A percentile compares a stretch with the other conserved stretches of the same genome.
phyloP scores from a whole-genome alignment of 768 basidiomycete species.

The Ramaria sp. region DNA sequence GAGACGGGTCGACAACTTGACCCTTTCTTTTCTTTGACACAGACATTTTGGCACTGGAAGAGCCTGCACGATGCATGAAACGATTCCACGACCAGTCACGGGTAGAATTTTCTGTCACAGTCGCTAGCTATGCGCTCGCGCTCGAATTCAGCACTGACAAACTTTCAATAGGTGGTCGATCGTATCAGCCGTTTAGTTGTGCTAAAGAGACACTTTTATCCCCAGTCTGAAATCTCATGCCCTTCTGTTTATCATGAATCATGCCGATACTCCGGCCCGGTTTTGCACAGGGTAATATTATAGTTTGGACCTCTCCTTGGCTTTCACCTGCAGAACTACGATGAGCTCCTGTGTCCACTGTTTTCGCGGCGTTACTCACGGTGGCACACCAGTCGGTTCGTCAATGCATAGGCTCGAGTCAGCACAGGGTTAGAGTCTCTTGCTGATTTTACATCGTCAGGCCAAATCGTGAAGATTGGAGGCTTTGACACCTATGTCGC shows the following conservation, averaged over 20 bases:
- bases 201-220: too few relatives aligned
- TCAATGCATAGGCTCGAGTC: not conserved
- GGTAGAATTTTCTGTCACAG: not conserved
- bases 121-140: too few relatives aligned
- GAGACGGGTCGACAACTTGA: not conserved
- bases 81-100: not conserved
- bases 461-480: constrained; percentile 34
- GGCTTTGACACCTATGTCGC: constrained; percentile 44
- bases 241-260: too few relatives aligned
- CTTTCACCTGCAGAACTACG: not conserved
- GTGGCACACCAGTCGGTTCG: constrained; percentile 26
- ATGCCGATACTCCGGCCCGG: too few relatives aligned
- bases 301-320: too few relatives aligned
- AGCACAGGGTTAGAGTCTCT: not conserved
- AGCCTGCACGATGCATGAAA: not conserved
- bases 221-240: too few relatives aligned
- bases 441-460: constrained; percentile 20
- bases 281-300: too few relatives aligned
- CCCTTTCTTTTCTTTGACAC: not conserved
- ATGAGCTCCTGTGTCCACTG: constrained; percentile 53
- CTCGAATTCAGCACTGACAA: too few relatives aligned
- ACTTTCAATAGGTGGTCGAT: too few relatives aligned
- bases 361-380: constrained; percentile 34
- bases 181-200: too few relatives aligned
- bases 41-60: not conserved